Evolutionary conservation across 2,329 filamentous ascomycete genomes (phyloP).

Genomic region (Thielaviopsis populi): DNA sequence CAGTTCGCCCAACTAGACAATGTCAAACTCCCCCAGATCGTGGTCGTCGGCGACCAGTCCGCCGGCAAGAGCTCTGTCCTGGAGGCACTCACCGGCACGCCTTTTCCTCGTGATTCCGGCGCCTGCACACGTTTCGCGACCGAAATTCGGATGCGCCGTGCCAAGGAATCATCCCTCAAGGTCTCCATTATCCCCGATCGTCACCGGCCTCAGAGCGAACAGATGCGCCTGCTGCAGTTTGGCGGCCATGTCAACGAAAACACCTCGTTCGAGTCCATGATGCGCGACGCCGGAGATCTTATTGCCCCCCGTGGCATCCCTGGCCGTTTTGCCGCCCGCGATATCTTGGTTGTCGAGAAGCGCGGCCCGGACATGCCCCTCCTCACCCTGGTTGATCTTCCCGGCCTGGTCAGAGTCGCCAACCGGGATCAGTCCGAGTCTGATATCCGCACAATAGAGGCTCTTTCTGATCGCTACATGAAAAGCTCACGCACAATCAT

Average conservation of each 20-base stretch:
- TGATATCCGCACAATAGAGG: slow-evolving; percentile 38
- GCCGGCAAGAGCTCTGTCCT: slow-evolving; percentile 50
- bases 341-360: slow-evolving; percentile 44
- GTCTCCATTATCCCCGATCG: slow-evolving; percentile 43
- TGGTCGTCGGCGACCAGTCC: slow-evolving; percentile 50
- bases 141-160: slow-evolving; percentile 39
- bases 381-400: slow-evolving; percentile 46
- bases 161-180: slow-evolving; percentile 30
- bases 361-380: slow-evolving; percentile 43
- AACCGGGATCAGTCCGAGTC: slow-evolving; percentile 37
- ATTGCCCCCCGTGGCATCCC: slow-evolving; percentile 37
- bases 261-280: slow-evolving; percentile 35
- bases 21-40: slow-evolving; percentile 43
- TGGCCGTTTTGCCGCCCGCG: slow-evolving; percentile 35
- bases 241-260: slow-evolving; percentile 32
- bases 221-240: slow-evolving; percentile 33
- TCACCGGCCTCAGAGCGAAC: slow-evolving; percentile 31
- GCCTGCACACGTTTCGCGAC: slow-evolving; percentile 49
- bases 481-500: slow-evolving; percentile 41
- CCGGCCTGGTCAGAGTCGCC: slow-evolving; percentile 40
- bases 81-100: slow-evolving; percentile 47
- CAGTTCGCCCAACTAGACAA: slow-evolving; percentile 38
- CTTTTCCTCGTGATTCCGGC: slow-evolving; percentile 43
- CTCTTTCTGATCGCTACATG: slow-evolving; percentile 39
- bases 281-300: slow-evolving; percentile 35